Evolutionary conservation across 768 basidiomycete genomes (phyloP).

Genomic region (Strobilomyces dryophilus): DNA sequence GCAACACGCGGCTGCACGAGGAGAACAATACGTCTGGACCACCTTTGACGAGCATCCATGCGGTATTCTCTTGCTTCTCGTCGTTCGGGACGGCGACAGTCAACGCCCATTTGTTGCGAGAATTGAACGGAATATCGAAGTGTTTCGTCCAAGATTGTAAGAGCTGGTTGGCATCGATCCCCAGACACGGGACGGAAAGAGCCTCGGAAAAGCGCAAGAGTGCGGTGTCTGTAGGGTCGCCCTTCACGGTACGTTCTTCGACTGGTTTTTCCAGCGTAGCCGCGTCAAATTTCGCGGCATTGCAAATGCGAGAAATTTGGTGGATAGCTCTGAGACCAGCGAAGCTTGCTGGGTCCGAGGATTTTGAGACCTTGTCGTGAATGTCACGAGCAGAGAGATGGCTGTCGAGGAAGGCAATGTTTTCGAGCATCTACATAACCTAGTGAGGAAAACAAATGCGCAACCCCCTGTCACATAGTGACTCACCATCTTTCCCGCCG

Average conservation of each 20-base stretch:
- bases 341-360: constrained; percentile 10
- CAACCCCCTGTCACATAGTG: background rate
- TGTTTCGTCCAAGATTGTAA: constrained; percentile 18
- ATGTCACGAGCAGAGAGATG: constrained; percentile 15
- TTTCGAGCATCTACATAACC: constrained; percentile 33
- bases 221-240: constrained; percentile 52
- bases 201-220: constrained; percentile 45
- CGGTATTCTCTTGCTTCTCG: constrained; percentile 2
- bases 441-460: background rate
- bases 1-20: constrained; percentile 33
- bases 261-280: constrained; percentile 20
- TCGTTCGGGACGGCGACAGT: constrained; percentile 29
- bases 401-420: constrained; percentile 35
- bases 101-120: constrained; percentile 55
- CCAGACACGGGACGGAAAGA: constrained; percentile 18
- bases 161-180: constrained; percentile 18
- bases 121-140: constrained; percentile 43
- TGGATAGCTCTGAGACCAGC: constrained; percentile 25
- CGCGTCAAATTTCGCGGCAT: constrained; percentile 48
- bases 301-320: constrained; percentile 48
- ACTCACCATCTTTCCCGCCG: constrained; percentile 42
- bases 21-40: constrained; percentile 52
- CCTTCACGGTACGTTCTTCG: constrained; percentile 34
- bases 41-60: constrained; percentile 49
- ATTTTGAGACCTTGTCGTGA: background rate